A percentile compares a stretch with the other conserved stretches of the same genome.
Evolutionary conservation across 2,329 filamentous ascomycete genomes (phyloP).

Genomic region (Sporothrix dimorphospora): DNA sequence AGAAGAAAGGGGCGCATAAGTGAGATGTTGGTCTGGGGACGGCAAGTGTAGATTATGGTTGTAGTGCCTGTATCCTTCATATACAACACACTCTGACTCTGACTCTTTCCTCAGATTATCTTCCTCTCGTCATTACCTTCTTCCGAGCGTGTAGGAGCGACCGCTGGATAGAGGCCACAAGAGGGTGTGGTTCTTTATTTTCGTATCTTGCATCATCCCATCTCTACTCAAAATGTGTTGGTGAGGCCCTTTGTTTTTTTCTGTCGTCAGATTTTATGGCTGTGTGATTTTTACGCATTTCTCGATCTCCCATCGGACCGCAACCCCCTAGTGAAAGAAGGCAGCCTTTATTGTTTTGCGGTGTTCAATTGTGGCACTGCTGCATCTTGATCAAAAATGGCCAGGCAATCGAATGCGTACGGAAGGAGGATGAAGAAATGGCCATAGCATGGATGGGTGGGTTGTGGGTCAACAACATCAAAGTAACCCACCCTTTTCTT

Average conservation of each 20-base stretch:
- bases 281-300: neutral
- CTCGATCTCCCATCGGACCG: neutral
- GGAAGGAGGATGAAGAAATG: no score
- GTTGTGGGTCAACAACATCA: neutral
- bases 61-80: neutral
- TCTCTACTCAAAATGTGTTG: neutral
- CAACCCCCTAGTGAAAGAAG: neutral
- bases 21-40: conserved; percentile 1
- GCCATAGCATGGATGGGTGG: neutral
- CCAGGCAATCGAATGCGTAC: no score
- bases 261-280: neutral
- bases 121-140: neutral
- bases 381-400: neutral
- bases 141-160: neutral
- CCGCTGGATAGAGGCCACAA: no score
- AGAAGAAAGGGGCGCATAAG: neutral
- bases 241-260: neutral
- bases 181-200: conserved; percentile 1
- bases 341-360: no score
- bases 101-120: neutral
- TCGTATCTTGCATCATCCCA: neutral
- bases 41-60: neutral
- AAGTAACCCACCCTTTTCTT: neutral
- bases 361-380: neutral
- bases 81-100: neutral